phyloP scores from a whole-genome alignment of 768 basidiomycete genomes.

The Amanita molliuscula region DNA sequence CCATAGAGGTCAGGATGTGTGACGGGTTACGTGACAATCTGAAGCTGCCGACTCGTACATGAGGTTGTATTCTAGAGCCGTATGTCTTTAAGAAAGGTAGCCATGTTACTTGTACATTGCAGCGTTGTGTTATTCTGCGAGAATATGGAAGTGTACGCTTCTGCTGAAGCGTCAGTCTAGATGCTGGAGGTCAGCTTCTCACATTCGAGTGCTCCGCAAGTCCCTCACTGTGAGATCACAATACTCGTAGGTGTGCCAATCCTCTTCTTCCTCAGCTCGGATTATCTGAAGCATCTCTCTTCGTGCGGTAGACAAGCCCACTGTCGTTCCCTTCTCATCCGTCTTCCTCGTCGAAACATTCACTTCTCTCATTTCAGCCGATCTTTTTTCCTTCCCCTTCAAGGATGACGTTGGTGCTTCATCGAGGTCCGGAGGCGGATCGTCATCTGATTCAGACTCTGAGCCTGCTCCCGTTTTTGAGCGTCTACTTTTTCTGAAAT shows the following conservation, averaged over 20 bases:
- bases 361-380: slow-evolving; percentile 61
- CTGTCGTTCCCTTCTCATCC: slow-evolving; percentile 47
- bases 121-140: slow-evolving; percentile 42
- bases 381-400: slow-evolving; percentile 52
- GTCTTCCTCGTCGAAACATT: slow-evolving; percentile 65
- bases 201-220: background rate
- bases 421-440: slow-evolving; percentile 73
- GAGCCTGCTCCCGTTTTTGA: slow-evolving; percentile 32
- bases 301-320: slow-evolving; percentile 55
- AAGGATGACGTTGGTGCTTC: slow-evolving; percentile 37
- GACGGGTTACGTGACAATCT: slow-evolving; percentile 1
- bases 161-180: slow-evolving; percentile 49
- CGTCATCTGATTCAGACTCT: slow-evolving; percentile 71
- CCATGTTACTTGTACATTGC: slow-evolving; percentile 44
- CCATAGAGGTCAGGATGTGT: background rate
- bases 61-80: slow-evolving; percentile 26
- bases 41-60: background rate
- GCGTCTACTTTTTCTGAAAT: slow-evolving; percentile 54
- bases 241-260: slow-evolving; percentile 62
- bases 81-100: slow-evolving; percentile 48
- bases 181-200: slow-evolving; percentile 1
- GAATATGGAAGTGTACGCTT: slow-evolving; percentile 52
- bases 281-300: slow-evolving; percentile 73
- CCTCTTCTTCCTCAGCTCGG: slow-evolving; percentile 68
- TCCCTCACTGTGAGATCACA: slow-evolving; percentile 50